Percentiles rank a stretch among this genome's conserved stretches.
phyloP scores from a whole-genome alignment of 2,329 filamentous ascomycete species.

The Stagonosporopsis vannaccii region DNA sequence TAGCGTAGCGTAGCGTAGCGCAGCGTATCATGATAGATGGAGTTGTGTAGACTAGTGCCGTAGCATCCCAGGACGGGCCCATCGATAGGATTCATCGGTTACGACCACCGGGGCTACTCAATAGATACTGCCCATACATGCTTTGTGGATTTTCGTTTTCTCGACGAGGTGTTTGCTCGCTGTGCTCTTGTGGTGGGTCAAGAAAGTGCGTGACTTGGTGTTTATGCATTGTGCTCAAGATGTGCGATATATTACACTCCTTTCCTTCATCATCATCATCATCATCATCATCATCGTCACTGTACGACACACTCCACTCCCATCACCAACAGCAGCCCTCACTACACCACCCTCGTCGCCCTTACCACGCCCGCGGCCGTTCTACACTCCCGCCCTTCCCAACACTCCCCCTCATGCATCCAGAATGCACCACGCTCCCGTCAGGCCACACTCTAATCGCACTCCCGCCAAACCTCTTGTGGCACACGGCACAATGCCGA shows the following conservation, averaged over 20 bases:
- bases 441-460: slow-evolving; percentile 91
- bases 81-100: slow-evolving; percentile 1
- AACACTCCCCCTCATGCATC: slow-evolving; percentile 52
- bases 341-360: too few species aligned
- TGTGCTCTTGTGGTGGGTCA: too few species aligned
- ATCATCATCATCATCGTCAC: not conserved
- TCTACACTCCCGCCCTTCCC: slow-evolving; percentile 24
- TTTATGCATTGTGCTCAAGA: too few species aligned
- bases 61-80: not conserved
- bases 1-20: not conserved
- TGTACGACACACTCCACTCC: not conserved
- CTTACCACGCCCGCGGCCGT: slow-evolving; percentile 10
- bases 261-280: too few species aligned
- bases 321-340: too few species aligned
- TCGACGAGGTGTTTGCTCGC: too few species aligned
- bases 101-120: not conserved
- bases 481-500: slow-evolving; percentile 87
- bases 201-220: too few species aligned
- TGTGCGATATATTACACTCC: too few species aligned
- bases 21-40: not conserved
- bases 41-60: slow-evolving; percentile 8
- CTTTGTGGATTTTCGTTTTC: not conserved
- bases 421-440: slow-evolving; percentile 58
- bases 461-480: slow-evolving; percentile 89
- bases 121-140: not conserved